These are phyloP conservation scores for Globisporangium cederbergense DNA, from an alignment of 352 stramenopile genomes.

Conservation along the genomic window DNA sequence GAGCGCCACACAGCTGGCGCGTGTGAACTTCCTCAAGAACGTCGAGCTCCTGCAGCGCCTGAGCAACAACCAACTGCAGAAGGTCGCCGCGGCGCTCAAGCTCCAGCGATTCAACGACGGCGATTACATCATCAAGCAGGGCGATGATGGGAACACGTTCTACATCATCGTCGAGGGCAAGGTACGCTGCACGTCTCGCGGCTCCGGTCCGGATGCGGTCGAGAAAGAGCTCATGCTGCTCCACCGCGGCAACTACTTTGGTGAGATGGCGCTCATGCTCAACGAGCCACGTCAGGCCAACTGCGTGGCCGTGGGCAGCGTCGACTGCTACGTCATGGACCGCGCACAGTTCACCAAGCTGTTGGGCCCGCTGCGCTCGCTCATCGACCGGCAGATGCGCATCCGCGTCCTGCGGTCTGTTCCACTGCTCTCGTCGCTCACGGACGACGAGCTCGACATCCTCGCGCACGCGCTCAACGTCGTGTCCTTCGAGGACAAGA, in stretches of 20 bases:
- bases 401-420: constrained; percentile 91
- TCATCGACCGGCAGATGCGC: constrained; percentile 89
- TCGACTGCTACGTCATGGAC: constrained; percentile 92
- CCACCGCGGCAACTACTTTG: constrained; percentile 84
- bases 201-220: constrained; percentile 32
- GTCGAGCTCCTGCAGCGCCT: constrained; percentile 91
- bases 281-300: constrained; percentile 86
- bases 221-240: constrained; percentile 83
- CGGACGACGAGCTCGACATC: constrained; percentile 85
- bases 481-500: constrained; percentile 82
- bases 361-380: constrained; percentile 63
- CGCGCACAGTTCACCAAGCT: constrained; percentile 86
- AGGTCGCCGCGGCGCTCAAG: constrained; percentile 82
- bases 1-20: constrained; percentile 65
- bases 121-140: constrained; percentile 93
- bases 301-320: constrained; percentile 65
- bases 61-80: constrained; percentile 80
- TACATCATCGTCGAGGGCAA: constrained; percentile 96
- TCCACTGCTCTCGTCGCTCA: constrained; percentile 86
- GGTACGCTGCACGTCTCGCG: constrained; percentile 72
- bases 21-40: constrained; percentile 92
- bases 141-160: constrained; percentile 94
- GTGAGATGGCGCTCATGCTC: constrained; percentile 84
- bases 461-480: constrained; percentile 81
- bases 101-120: constrained; percentile 84